Conservation (phyloP, 371 early-diverging fungal genomes). For the Dichotomocladium elegans region DNA sequence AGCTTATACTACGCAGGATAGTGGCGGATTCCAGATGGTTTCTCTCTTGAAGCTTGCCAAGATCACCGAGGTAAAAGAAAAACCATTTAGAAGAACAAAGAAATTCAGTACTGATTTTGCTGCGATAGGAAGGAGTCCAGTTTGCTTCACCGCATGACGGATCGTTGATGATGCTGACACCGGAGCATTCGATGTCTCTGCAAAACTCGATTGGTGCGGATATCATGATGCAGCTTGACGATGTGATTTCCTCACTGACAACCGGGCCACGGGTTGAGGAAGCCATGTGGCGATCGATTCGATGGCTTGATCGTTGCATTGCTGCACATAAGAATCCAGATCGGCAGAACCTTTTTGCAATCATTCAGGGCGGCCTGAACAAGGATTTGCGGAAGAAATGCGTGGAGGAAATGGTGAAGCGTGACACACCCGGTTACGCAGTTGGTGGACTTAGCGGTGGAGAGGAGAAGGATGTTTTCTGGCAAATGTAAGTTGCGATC, state of each 20-base stretch:
- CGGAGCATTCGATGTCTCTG: constrained; percentile 90
- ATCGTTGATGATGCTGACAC: constrained; percentile 86
- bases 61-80: constrained; percentile 70
- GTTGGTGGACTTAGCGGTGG: constrained; percentile 96
- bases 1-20: constrained; percentile 57
- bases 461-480: constrained; percentile 92
- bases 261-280: constrained; percentile 84
- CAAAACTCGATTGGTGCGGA: constrained; percentile 96
- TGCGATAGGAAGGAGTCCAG: constrained; percentile 77
- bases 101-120: not conserved
- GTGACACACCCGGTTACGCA: constrained; percentile 89
- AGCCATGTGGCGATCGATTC: constrained; percentile 91
- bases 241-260: constrained; percentile 89
- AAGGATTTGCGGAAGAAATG: constrained; percentile 72
- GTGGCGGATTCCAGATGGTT: constrained; percentile 97
- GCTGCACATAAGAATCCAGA: constrained; percentile 71
- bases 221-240: constrained; percentile 98
- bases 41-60: constrained; percentile 80
- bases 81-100: not conserved
- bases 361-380: constrained; percentile 93
- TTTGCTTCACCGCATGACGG: constrained; percentile 87
- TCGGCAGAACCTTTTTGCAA: constrained; percentile 91
- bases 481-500: constrained; percentile 66
- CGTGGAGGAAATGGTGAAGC: constrained; percentile 84
- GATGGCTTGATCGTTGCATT: constrained; percentile 96